Evolutionary conservation across 2,329 filamentous ascomycete species (phyloP).

Genomic region (Ascocoryne sarcoides): DNA sequence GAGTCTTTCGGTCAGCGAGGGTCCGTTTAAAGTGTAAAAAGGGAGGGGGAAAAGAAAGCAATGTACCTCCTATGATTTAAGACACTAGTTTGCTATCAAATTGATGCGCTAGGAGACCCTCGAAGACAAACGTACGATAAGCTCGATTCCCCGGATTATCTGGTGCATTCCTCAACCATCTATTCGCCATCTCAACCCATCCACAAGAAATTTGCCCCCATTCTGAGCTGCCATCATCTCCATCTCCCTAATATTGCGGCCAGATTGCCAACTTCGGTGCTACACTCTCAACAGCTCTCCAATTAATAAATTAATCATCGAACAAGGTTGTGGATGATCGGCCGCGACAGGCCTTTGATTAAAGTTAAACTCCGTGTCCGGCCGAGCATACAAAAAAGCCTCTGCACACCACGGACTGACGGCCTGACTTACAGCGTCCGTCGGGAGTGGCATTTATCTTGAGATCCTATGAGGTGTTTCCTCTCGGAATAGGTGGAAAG

Average conservation of each 20-base stretch:
- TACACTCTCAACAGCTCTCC: too few species aligned
- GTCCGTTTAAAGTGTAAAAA: not conserved
- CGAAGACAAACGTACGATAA: not conserved
- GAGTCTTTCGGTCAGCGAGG: too few species aligned
- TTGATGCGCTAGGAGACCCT: not conserved
- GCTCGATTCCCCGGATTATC: too few species aligned
- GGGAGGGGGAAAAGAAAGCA: not conserved
- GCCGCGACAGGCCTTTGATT: too few species aligned
- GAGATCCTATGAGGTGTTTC: not conserved
- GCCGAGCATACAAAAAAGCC: not conserved
- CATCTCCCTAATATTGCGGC: too few species aligned
- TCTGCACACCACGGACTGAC: not conserved
- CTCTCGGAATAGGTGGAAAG: not conserved
- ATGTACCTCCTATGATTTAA: not conserved
- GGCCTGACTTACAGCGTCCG: not conserved
- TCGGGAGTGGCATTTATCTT: not conserved
- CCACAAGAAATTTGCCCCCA: too few species aligned
- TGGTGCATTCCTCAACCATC: too few species aligned
- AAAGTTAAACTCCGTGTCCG: conserved; percentile 1
- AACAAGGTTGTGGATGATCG: too few species aligned
- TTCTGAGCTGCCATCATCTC: too few species aligned
- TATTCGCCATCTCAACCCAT: too few species aligned
- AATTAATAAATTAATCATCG: too few species aligned
- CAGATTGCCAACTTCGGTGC: too few species aligned
- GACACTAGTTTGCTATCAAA: not conserved